A percentile compares a stretch with the other conserved stretches of the same genome.
These are phyloP conservation scores for Amanita molliuscula DNA, from an alignment of 768 basidiomycete genomes.

Conservation along the genomic window DNA sequence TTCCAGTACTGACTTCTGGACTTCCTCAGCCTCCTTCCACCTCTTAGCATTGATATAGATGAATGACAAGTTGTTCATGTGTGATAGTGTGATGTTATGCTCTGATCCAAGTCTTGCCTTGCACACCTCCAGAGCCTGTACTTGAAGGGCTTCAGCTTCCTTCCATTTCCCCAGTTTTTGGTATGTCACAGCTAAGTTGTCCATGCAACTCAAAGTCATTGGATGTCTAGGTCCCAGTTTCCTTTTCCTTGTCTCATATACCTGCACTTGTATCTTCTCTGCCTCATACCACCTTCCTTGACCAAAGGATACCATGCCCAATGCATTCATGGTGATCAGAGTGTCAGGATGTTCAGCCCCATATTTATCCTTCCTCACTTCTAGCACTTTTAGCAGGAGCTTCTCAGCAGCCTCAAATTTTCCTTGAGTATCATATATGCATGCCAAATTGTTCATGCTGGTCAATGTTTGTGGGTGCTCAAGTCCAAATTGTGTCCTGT, in stretches of 20 bases:
- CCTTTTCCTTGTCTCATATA: neutral
- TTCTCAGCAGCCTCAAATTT: neutral
- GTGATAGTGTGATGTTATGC: neutral
- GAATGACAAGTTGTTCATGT: neutral
- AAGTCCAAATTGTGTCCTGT: neutral
- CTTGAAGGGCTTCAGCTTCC: constrained; percentile 5
- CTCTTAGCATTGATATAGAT: neutral
- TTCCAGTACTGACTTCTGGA: neutral
- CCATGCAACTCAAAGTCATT: constrained; percentile 4
- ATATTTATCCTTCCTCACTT: neutral
- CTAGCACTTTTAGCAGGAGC: neutral
- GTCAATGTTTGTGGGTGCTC: neutral
- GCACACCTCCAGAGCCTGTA: constrained; percentile 5
- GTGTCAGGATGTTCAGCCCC: neutral
- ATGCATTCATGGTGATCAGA: neutral
- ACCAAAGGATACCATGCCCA: neutral
- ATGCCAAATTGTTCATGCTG: neutral
- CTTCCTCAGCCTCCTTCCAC: neutral
- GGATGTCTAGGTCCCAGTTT: neutral
- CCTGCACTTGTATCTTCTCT: neutral
- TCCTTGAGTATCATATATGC: neutral
- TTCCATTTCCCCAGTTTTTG: neutral
- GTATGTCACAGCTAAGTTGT: constrained; percentile 7
- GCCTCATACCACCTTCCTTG: neutral
- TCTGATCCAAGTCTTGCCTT: neutral